Conservation (phyloP, 345 rosid genomes). For the Eucalyptus coolabah region DNA sequence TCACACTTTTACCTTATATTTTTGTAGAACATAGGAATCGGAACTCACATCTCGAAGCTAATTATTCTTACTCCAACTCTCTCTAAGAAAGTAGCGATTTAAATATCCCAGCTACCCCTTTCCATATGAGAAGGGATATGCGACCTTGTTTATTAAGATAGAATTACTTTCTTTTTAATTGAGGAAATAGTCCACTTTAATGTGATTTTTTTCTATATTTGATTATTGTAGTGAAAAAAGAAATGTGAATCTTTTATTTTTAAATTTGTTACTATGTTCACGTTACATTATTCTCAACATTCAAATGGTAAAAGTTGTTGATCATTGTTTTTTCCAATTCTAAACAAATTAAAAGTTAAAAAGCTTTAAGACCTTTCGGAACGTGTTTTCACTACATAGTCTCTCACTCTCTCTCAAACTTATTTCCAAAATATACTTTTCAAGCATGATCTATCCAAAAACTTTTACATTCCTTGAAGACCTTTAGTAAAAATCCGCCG, state of each 20-base stretch:
- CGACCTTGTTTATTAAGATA: not conserved
- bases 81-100: accelerated
- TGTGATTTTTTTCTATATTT: not conserved
- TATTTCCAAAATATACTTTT: not conserved
- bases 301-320: not conserved
- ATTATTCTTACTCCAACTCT: no score
- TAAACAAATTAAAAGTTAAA: no score
- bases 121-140: accelerated
- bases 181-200: not conserved
- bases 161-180: not conserved
- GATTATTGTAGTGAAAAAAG: not conserved
- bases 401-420: not conserved
- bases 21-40: no score
- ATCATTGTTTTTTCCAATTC: not conserved
- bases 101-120: accelerated
- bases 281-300: not conserved
- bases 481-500: not conserved
- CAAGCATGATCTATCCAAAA: accelerated
- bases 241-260: not conserved
- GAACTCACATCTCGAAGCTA: no score
- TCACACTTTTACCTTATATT: accelerated
- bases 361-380: accelerated
- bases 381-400: no score
- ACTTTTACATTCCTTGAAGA: not conserved
- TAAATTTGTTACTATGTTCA: not conserved